phyloP scores from a whole-genome alignment of 768 basidiomycete species.

The Amanita pseudoporphyria region DNA sequence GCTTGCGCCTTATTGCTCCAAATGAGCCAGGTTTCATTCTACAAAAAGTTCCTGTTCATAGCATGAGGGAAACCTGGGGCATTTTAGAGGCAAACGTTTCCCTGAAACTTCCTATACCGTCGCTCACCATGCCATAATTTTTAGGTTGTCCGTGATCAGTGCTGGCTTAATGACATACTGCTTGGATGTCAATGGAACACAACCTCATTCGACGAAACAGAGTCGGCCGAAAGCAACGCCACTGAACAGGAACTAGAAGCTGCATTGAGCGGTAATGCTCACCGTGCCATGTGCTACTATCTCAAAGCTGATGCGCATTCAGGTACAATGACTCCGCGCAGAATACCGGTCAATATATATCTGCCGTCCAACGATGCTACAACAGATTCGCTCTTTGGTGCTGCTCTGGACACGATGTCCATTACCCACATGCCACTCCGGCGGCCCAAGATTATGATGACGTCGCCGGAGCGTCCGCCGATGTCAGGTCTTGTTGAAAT shows the following conservation, averaged over 20 bases:
- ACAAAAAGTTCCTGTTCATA: conserved; percentile 61
- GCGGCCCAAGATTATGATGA: conserved; percentile 51
- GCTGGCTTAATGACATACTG: conserved; percentile 75
- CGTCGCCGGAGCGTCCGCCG: conserved; percentile 54
- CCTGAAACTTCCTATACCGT: background rate
- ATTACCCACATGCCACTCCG: conserved; percentile 25
- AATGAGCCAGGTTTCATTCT: conserved; percentile 72
- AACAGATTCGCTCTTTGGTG: conserved; percentile 32
- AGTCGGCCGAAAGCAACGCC: background rate
- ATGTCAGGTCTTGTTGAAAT: conserved; percentile 60
- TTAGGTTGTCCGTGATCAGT: conserved; percentile 79
- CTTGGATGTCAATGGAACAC: conserved; percentile 50
- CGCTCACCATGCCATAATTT: background rate
- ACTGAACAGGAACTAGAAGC: conserved; percentile 51
- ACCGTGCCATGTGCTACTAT: background rate
- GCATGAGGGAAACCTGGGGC: conserved; percentile 64
- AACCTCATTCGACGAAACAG: conserved; percentile 8
- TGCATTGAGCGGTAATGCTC: conserved; percentile 47
- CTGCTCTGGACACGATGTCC: conserved; percentile 27
- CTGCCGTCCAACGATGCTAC: conserved; percentile 34
- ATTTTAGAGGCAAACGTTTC: conserved; percentile 49
- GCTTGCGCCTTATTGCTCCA: conserved; percentile 55
- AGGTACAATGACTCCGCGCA: conserved; percentile 46
- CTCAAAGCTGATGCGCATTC: conserved; percentile 8
- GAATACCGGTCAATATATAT: conserved; percentile 68